A percentile compares a stretch with the other conserved stretches of the same genome.
Evolutionary conservation across 2,329 filamentous ascomycete genomes (phyloP).

Genomic region (Penicillium vulpinum): DNA sequence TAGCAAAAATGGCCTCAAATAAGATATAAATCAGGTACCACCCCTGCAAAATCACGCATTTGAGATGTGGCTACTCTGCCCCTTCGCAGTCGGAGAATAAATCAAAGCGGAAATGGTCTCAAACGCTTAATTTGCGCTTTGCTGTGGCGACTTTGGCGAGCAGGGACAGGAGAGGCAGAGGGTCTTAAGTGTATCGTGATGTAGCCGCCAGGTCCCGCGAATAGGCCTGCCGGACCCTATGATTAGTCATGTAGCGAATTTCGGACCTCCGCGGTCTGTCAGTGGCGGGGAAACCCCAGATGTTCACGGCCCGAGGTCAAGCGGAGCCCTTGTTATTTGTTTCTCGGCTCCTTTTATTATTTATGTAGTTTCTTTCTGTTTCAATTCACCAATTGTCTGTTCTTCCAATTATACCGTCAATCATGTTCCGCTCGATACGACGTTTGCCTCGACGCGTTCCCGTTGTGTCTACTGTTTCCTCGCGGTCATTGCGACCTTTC

Average conservation of each 20-base stretch:
- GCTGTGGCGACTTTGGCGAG: too few species aligned
- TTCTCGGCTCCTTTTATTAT: background rate
- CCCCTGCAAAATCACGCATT: too few species aligned
- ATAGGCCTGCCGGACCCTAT: too few species aligned
- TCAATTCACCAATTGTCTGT: background rate
- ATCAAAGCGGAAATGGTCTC: too few species aligned
- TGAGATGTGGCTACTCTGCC: too few species aligned
- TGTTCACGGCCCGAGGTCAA: slow-evolving; percentile 11
- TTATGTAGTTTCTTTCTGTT: background rate
- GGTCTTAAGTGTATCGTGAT: too few species aligned
- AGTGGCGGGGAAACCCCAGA: slow-evolving; percentile 12
- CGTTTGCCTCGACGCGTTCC: slow-evolving; percentile 37
- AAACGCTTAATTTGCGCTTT: too few species aligned
- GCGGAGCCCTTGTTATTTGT: background rate
- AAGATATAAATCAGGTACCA: too few species aligned
- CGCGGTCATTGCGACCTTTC: slow-evolving; percentile 35
- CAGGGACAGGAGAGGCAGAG: too few species aligned
- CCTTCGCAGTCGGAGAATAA: too few species aligned
- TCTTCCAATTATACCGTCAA: background rate
- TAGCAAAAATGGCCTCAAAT: too few species aligned
- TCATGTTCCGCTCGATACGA: slow-evolving; percentile 41
- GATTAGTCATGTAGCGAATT: slow-evolving; percentile 6
- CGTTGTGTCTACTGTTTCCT: slow-evolving; percentile 20
- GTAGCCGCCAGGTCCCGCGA: too few species aligned
- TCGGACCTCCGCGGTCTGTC: slow-evolving; percentile 2